phyloP scores from a whole-genome alignment of 148 eudicot genomes.

The Cornus florida region DNA sequence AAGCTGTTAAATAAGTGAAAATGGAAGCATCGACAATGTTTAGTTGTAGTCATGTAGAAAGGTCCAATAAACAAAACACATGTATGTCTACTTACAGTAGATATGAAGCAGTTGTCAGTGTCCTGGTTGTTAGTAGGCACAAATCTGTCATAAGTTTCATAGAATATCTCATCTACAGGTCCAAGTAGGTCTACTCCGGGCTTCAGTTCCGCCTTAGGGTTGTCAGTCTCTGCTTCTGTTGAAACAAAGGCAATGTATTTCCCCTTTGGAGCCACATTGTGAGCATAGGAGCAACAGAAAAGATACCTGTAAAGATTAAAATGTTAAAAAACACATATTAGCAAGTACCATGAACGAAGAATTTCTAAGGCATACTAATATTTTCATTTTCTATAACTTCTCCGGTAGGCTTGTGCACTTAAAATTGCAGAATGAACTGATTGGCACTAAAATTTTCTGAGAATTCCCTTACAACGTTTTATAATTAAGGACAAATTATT shows the following conservation, averaged over 20 bases:
- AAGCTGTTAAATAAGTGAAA: background rate
- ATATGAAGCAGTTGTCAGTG: slow-evolving; percentile 66
- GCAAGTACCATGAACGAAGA: no score
- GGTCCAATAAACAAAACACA: background rate
- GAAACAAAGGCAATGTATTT: slow-evolving; percentile 76
- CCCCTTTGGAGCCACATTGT: slow-evolving; percentile 77
- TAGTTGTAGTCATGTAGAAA: no score
- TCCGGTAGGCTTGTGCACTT: no score
- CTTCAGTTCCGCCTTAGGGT: slow-evolving; percentile 70
- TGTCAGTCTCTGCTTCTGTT: slow-evolving; percentile 82
- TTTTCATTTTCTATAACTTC: no score
- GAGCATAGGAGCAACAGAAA: slow-evolving; percentile 81
- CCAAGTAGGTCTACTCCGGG: slow-evolving; percentile 81
- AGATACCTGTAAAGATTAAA: slow-evolving; percentile 47
- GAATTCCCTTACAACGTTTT: no score
- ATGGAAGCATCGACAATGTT: no score
- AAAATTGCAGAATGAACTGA: background rate
- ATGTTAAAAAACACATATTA: no score
- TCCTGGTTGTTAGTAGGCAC: slow-evolving; percentile 44
- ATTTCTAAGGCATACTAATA: no score
- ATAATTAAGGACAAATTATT: no score
- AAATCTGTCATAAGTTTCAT: slow-evolving; percentile 72
- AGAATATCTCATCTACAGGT: slow-evolving; percentile 72
- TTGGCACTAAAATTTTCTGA: background rate
- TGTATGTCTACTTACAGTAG: slow-evolving; percentile 42